Evolutionary conservation across 768 basidiomycete genomes (phyloP).

Genomic region (Mrakia blollopis): DNA sequence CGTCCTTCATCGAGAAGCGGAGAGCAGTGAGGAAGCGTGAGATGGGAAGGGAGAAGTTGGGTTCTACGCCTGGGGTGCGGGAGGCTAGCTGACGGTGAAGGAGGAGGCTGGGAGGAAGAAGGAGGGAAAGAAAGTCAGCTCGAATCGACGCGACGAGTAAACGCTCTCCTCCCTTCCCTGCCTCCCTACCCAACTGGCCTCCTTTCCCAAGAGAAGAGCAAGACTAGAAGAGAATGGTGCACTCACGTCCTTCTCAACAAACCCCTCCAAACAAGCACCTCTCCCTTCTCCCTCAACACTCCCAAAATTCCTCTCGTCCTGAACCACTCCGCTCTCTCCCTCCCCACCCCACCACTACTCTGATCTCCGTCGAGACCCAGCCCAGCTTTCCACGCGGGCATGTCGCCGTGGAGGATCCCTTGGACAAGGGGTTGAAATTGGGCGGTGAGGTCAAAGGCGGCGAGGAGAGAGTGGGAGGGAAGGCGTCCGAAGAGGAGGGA

Average conservation of each 20-base stretch:
- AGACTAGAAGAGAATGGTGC: too few relatives aligned
- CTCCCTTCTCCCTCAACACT: slow-evolving; percentile 31
- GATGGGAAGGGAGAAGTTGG: slow-evolving; percentile 21
- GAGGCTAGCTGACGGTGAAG: slow-evolving; percentile 11
- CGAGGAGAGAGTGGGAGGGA: slow-evolving; percentile 9
- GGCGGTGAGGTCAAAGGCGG: slow-evolving; percentile 9
- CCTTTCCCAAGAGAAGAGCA: too few relatives aligned
- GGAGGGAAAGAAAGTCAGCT: neutral
- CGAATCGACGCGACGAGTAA: neutral
- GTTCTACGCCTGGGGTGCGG: neutral
- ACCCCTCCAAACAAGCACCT: slow-evolving; percentile 27
- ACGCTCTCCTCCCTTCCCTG: too few relatives aligned
- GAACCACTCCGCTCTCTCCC: slow-evolving; percentile 27
- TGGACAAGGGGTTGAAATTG: slow-evolving; percentile 17
- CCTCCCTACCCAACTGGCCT: too few relatives aligned
- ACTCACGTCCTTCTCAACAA: slow-evolving; percentile 29
- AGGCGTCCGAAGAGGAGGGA: slow-evolving; percentile 19
- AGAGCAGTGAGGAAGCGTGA: slow-evolving; percentile 22
- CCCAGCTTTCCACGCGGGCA: slow-evolving; percentile 4
- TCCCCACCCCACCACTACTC: neutral
- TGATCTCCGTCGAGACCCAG: slow-evolving; percentile 3
- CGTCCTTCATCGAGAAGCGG: slow-evolving; percentile 19
- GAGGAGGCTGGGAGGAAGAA: neutral
- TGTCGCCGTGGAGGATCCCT: slow-evolving; percentile 23
- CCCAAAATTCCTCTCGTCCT: slow-evolving; percentile 19